Percentiles rank a stretch among this genome's conserved stretches.
Evolutionary conservation across 331 rosid genomes (phyloP).

Genomic region (Acacia pycnantha): DNA sequence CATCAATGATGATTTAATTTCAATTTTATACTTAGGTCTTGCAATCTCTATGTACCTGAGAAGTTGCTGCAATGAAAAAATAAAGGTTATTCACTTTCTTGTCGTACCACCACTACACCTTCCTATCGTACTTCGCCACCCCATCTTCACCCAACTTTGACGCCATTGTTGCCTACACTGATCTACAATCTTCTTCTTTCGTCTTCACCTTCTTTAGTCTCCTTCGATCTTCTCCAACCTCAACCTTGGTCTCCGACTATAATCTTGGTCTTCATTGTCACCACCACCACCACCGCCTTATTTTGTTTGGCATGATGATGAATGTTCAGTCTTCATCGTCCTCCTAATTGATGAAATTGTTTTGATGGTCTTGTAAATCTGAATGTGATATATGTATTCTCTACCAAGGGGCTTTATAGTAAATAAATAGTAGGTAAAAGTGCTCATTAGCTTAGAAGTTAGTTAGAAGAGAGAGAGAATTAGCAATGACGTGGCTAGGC

Average conservation of each 20-base stretch:
- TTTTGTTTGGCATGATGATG: not conserved
- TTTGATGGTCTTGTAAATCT: not conserved
- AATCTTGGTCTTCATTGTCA: not conserved
- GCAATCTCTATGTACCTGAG: not conserved
- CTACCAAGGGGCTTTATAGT: too few species aligned
- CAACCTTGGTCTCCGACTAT: not conserved
- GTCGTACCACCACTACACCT: not conserved
- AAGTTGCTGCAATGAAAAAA: not conserved
- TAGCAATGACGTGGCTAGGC: too few species aligned
- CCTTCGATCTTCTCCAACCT: too few species aligned
- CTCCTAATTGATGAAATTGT: not conserved
- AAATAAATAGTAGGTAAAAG: too few species aligned
- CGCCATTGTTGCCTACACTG: not conserved
- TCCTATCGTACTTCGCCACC: not conserved
- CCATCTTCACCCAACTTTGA: not conserved
- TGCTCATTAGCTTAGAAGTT: too few species aligned
- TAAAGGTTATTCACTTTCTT: not conserved
- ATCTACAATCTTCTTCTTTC: not conserved
- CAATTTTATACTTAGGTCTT: not conserved
- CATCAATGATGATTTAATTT: conserved; percentile 21
- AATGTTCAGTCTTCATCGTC: not conserved
- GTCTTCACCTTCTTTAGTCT: not conserved
- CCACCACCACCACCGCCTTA: not conserved
- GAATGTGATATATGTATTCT: not conserved
- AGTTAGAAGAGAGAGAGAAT: too few species aligned